These are phyloP conservation scores for Leishmania mexicana DNA, from an alignment of 208 protist genomes.

Conservation along the genomic window DNA sequence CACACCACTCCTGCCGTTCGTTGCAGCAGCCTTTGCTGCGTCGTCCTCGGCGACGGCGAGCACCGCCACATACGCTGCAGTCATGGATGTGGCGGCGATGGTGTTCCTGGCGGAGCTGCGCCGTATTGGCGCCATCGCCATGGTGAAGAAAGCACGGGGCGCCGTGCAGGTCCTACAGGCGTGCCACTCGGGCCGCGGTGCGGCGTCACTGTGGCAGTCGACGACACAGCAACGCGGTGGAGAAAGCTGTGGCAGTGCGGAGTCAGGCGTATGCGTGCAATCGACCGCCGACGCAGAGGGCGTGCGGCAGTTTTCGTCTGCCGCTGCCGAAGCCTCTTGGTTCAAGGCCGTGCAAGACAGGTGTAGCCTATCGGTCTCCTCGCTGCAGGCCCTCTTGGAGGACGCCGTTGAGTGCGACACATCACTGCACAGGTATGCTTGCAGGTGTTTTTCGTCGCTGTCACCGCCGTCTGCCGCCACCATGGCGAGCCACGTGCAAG, in stretches of 20 bases:
- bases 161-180: neutral
- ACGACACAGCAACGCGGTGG: neutral
- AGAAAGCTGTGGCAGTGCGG: neutral
- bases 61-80: slow-evolving; percentile 7
- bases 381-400: slow-evolving; percentile 20
- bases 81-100: slow-evolving; percentile 25
- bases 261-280: neutral
- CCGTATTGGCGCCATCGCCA: slow-evolving; percentile 1
- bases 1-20: neutral
- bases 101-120: slow-evolving; percentile 20
- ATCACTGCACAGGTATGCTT: slow-evolving; percentile 8
- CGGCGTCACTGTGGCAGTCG: neutral
- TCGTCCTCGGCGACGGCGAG: neutral
- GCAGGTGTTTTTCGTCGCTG: neutral
- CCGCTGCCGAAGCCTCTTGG: neutral
- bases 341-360: neutral
- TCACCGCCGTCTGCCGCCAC: neutral
- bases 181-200: neutral
- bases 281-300: neutral
- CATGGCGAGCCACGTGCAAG: neutral
- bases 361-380: neutral
- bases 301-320: neutral
- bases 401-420: slow-evolving; percentile 4
- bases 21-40: neutral
- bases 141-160: neutral